Evolutionary conservation across 768 basidiomycete genomes (phyloP).

Genomic region (Mycena capillaripes): DNA sequence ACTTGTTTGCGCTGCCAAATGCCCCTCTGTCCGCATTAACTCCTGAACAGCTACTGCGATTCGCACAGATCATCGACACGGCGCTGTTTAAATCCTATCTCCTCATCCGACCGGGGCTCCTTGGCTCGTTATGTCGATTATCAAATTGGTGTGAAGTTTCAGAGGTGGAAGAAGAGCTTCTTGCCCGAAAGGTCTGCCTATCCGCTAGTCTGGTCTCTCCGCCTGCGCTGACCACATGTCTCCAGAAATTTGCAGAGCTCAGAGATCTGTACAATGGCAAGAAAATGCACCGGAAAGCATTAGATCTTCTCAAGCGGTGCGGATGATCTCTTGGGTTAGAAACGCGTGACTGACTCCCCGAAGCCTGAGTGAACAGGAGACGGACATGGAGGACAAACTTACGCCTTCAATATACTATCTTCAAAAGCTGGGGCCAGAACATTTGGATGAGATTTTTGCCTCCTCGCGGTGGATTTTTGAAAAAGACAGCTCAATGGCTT

Average conservation of each 20-base stretch:
- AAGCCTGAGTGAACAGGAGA: conserved; percentile 86
- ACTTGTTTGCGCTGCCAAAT: conserved; percentile 86
- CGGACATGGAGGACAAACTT: conserved; percentile 83
- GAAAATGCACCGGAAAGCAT: conserved; percentile 93
- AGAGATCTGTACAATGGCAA: conserved; percentile 94
- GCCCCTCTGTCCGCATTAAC: conserved; percentile 78
- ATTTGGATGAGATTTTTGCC: conserved; percentile 86
- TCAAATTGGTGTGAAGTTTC: conserved; percentile 98
- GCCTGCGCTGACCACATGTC: conserved; percentile 1
- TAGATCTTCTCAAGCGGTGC: conserved; percentile 88
- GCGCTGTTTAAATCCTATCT: conserved; percentile 95
- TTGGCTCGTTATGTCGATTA: conserved; percentile 90
- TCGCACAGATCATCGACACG: conserved; percentile 95
- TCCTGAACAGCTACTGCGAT: conserved; percentile 88
- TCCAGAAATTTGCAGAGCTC: conserved; percentile 88
- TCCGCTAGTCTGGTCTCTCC: not conserved
- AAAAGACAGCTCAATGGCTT: conserved; percentile 76
- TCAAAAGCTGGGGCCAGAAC: conserved; percentile 88
- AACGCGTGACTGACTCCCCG: not conserved
- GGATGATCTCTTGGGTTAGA: conserved; percentile 43
- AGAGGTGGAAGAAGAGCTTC: conserved; percentile 91
- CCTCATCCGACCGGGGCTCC: conserved; percentile 80
- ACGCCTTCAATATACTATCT: conserved; percentile 90
- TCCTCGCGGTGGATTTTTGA: conserved; percentile 91
- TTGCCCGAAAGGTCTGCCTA: conserved; percentile 77